Conservation (phyloP, 495 filamentous ascomycete genomes). For the Annulohypoxylon maeteangense region DNA sequence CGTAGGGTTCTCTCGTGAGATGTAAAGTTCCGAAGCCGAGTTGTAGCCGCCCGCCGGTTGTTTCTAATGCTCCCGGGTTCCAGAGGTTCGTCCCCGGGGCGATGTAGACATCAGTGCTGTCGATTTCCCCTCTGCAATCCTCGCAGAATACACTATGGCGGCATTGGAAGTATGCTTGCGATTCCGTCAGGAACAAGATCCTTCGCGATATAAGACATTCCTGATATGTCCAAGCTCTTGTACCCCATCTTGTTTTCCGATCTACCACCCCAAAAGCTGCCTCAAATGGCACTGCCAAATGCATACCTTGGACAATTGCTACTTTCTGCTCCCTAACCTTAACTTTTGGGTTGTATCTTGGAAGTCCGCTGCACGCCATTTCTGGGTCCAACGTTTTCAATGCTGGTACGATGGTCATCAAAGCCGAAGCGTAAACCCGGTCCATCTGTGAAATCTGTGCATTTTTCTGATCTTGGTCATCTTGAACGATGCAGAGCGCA, state of each 20-base stretch:
- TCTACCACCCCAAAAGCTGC: not conserved
- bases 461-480: not conserved
- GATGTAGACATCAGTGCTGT: not conserved
- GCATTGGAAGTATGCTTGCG: conserved; percentile 20
- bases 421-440: not conserved
- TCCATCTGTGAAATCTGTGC: conserved; percentile 2
- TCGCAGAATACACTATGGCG: conserved; percentile 49
- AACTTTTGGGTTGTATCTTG: conserved; percentile 3
- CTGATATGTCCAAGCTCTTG: conserved; percentile 16
- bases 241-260: conserved; percentile 2
- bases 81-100: not conserved
- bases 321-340: not conserved
- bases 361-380: not conserved
- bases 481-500: conserved; percentile 12
- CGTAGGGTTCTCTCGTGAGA: not conserved
- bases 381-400: not conserved
- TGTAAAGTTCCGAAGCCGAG: not conserved
- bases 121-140: conserved; percentile 25
- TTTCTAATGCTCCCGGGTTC: not conserved
- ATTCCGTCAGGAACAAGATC: not conserved
- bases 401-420: not conserved
- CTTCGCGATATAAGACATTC: conserved; percentile 6
- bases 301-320: not conserved
- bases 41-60: not conserved
- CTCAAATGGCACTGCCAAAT: not conserved